Percentiles rank a stretch among this genome's conserved stretches.
Conservation (phyloP, 371 early-diverging fungal species). For the Lichtheimia ornata region DNA sequence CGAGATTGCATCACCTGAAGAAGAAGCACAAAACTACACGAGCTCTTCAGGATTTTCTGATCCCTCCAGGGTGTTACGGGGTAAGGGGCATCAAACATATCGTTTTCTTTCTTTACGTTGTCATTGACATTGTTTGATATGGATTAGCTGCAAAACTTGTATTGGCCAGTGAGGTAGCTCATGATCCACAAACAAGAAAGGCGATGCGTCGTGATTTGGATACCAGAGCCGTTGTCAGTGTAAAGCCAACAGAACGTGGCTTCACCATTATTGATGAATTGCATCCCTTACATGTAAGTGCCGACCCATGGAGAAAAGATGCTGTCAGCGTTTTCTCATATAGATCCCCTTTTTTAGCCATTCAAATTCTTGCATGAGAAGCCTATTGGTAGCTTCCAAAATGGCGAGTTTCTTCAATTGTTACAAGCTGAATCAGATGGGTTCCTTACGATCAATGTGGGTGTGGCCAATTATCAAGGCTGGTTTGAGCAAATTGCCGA, state of each 20-base stretch:
- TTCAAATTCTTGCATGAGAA: constrained; percentile 88
- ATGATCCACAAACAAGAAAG: constrained; percentile 84
- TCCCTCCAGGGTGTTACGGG: constrained; percentile 11
- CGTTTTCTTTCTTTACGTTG: constrained; percentile 3
- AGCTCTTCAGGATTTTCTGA: constrained; percentile 51
- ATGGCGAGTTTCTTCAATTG: constrained; percentile 78
- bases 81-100: constrained; percentile 3
- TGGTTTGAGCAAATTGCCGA: constrained; percentile 63
- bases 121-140: not conserved
- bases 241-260: constrained; percentile 86
- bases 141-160: constrained; percentile 65
- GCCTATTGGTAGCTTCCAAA: constrained; percentile 68
- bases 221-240: constrained; percentile 67
- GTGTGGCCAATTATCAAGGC: constrained; percentile 59
- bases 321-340: not conserved
- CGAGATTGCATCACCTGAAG: constrained; percentile 50
- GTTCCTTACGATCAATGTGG: constrained; percentile 67
- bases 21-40: constrained; percentile 64
- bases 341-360: constrained; percentile 33
- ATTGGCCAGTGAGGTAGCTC: constrained; percentile 76
- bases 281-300: constrained; percentile 69
- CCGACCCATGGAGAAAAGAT: not conserved
- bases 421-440: constrained; percentile 79
- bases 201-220: constrained; percentile 78
- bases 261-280: constrained; percentile 71